Evolutionary conservation across 1,284 basidiomycete species (phyloP), one percentile per base, ranked within the genome.

Genomic region (Pterulicium gracile): DNA sequence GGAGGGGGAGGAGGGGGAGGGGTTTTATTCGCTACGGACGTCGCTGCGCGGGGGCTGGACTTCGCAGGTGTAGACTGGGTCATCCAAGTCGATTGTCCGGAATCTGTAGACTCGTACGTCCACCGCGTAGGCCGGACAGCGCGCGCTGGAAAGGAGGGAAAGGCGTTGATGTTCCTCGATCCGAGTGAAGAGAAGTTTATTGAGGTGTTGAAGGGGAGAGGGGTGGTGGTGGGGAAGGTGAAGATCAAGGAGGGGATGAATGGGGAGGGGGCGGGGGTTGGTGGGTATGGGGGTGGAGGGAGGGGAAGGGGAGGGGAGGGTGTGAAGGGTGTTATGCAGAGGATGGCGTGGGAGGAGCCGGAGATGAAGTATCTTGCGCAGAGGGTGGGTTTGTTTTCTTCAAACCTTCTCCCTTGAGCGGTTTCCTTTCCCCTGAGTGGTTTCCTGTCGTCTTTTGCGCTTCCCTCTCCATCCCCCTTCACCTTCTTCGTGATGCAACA

Each of bases 21-120:
- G 0, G 77, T 94, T 3, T 70, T 96, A 24, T 84, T 97, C 57
- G 91, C 92, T 24, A 99, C 95, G n/a, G 95, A 99, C 61, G 88
- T 98, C 54, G 95, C 96, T 20, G 93, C 95, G 2, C 81, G 96
- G 48, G 95, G 95, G 12, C 73, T 99, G 49, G 96, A 99, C 65
- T 98, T 99, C 62, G 94, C 96, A 2, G 79, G 88, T 0, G 85
- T 99, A 20, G 91, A 97, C 62, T 98, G 96, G 95, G 95, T 99
- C 10, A 64, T 98, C 24, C 96, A 99, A 62, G 70, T 94, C n/a
- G 95, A 99, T 62, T 91, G 88, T 19, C 95, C 95, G 0, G 95
- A 98, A 64, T 94, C 98, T 58, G 89, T 86, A n/a, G 94, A 96
- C 50, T 97, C 92, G 10, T 98, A 99, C 62, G 92, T 98, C 42